Conservation (phyloP, 805 yeast genomes). For the Millerago galiae region DNA sequence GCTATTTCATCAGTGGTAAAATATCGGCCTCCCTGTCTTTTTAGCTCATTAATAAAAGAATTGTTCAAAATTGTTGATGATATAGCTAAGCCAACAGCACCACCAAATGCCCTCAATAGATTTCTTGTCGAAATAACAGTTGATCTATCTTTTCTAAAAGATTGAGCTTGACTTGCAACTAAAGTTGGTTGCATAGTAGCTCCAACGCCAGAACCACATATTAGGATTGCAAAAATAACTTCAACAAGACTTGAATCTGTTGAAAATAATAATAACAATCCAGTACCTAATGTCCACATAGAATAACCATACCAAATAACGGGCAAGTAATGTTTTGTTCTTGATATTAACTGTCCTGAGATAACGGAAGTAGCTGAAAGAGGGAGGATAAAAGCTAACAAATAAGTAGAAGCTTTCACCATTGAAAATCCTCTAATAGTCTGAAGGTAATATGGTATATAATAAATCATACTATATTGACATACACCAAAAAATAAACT, state of each 20-base stretch:
- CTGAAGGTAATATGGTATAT: slow-evolving; percentile 37
- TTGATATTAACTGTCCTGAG: slow-evolving; percentile 12
- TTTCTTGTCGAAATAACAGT: slow-evolving; percentile 53
- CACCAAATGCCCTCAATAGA: slow-evolving; percentile 51
- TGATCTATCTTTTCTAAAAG: slow-evolving; percentile 44
- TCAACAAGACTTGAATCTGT: neutral
- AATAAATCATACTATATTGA: slow-evolving; percentile 41
- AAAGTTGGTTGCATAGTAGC: slow-evolving; percentile 7
- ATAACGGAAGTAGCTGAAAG: slow-evolving; percentile 10
- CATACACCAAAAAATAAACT: slow-evolving; percentile 44
- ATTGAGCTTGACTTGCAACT: slow-evolving; percentile 50
- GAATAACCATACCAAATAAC: slow-evolving; percentile 15
- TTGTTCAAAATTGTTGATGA: neutral
- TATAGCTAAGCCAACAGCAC: slow-evolving; percentile 51
- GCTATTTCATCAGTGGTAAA: neutral
- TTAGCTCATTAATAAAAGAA: neutral
- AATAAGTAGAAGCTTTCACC: slow-evolving; percentile 12
- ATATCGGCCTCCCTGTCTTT: neutral
- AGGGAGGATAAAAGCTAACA: slow-evolving; percentile 14
- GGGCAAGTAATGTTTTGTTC: slow-evolving; percentile 12
- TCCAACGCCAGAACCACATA: slow-evolving; percentile 32
- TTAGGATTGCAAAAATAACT: slow-evolving; percentile 9
- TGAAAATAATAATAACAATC: neutral
- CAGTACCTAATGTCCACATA: neutral
- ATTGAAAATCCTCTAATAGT: slow-evolving; percentile 14